Evolutionary conservation across 2,329 filamentous ascomycete genomes (phyloP), one percentile per base, ranked within the genome.

Genomic region (Bipolaris victoriae): DNA sequence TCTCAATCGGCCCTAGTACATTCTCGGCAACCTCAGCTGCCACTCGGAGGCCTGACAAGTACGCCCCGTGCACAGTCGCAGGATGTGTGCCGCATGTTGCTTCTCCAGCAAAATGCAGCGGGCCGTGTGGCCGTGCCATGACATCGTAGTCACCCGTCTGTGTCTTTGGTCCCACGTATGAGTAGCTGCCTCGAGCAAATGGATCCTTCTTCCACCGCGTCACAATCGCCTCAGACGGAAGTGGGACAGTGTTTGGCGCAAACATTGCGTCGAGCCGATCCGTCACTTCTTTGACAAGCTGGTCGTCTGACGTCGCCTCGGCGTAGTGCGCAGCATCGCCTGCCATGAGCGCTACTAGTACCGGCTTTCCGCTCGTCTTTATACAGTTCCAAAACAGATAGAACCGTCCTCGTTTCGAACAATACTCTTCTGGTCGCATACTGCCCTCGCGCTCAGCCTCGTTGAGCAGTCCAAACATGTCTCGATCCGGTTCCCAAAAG

Each of bases 361-460:
- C 92, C 35, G 80, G 95, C 35, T 96, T 81, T 0, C 96, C 96
- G 44, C 90, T 92, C 3, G 91, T 96, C 66, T 92, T 91, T 58
- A 92, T 89, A 52, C 92, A 92, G 69, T 99, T 98, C 86, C 97
- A 98, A 86, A 97, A 98, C 67, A 99, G 86, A 70, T 98, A 99
- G 78, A 97, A 97, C 22, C 93, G 89, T n/a, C 94, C 94, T 51
- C 94, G 87, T 60, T 87, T 88, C 3, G 84, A 81, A 5, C 87
- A 82, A 70, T 98, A 98, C 63, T 97, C 90, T 49, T 85, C 84
- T 69, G 96, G 92, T 43, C 88, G 82, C 52, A 93, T 83, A 70
- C 92, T 96, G 55, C 87, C 83, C 3, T 83, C 81, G 58, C 86
- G 85, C 20, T 83, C 80, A 3, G 93, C 88, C 64, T 91, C 88